phyloP scores from a whole-genome alignment of 2,329 filamentous ascomycete genomes.

The Fusarium guadeloupense region DNA sequence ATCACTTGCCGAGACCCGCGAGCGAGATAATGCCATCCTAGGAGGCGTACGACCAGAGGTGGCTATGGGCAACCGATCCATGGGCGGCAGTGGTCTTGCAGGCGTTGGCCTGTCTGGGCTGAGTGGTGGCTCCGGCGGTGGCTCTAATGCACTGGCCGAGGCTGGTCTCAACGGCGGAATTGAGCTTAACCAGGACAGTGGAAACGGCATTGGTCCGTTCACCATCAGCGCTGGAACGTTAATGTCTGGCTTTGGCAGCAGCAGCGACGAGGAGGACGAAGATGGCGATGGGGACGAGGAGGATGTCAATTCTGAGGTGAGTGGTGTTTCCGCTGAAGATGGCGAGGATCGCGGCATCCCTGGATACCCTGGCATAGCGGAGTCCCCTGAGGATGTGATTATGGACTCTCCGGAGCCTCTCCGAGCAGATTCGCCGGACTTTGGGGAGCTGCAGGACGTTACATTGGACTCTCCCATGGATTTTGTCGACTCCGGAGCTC shows the following conservation, averaged over 20 bases:
- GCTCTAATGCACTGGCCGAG: conserved; percentile 78
- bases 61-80: conserved; percentile 79
- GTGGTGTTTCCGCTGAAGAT: conserved; percentile 53
- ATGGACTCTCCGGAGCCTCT: conserved; percentile 47
- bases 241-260: conserved; percentile 91
- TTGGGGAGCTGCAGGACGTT: conserved; percentile 24
- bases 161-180: conserved; percentile 82
- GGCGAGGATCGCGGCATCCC: conserved; percentile 38
- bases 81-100: conserved; percentile 58
- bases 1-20: conserved; percentile 89
- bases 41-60: conserved; percentile 94
- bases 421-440: conserved; percentile 36
- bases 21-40: conserved; percentile 97
- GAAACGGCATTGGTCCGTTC: conserved; percentile 75
- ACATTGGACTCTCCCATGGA: conserved; percentile 39
- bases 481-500: conserved; percentile 18
- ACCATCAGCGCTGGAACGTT: conserved; percentile 77
- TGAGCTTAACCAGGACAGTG: conserved; percentile 71
- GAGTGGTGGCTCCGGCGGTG: conserved; percentile 48
- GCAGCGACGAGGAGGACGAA: conserved; percentile 95
- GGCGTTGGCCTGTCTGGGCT: conserved; percentile 61
- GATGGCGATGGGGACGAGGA: conserved; percentile 88
- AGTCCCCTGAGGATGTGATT: conserved; percentile 45
- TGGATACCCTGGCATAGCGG: conserved; percentile 42
- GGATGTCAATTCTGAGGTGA: conserved; percentile 74